phyloP scores from a whole-genome alignment of 306 rosid genomes.

The Acacia crassicarpa region DNA sequence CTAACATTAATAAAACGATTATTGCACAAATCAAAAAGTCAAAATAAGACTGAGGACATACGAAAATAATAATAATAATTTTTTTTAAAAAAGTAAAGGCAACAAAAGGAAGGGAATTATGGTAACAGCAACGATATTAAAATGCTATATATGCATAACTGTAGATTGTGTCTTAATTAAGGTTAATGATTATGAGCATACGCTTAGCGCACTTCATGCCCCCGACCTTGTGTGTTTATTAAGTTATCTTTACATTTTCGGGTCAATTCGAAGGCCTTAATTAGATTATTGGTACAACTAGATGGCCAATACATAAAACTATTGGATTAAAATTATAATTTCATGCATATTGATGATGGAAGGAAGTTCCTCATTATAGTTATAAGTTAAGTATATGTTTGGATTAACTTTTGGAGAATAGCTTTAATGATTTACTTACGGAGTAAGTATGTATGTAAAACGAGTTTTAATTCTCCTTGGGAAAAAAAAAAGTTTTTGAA shows the following conservation, averaged over 20 bases:
- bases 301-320: neutral
- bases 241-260: neutral
- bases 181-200: slow-evolving; percentile 38
- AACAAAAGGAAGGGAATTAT: slow-evolving; percentile 46
- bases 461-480: too few species aligned
- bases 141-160: slow-evolving; percentile 19
- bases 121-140: slow-evolving; percentile 30
- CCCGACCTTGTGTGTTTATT: neutral
- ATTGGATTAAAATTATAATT: neutral
- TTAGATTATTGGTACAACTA: neutral
- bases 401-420: too few species aligned
- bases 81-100: slow-evolving; percentile 20
- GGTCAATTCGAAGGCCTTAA: slow-evolving; percentile 1
- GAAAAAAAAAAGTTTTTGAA: too few species aligned
- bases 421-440: too few species aligned
- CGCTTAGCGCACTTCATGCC: neutral
- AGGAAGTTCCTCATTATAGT: neutral
- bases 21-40: slow-evolving; percentile 12
- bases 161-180: slow-evolving; percentile 29
- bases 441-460: too few species aligned
- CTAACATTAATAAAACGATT: slow-evolving; percentile 19
- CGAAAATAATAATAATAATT: neutral
- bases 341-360: neutral
- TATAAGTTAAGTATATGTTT: neutral
- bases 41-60: neutral